Percentiles rank a stretch among this genome's conserved stretches.
Conservation (phyloP, 2,329 filamentous ascomycete genomes). For the Hypoxylon sp. region DNA sequence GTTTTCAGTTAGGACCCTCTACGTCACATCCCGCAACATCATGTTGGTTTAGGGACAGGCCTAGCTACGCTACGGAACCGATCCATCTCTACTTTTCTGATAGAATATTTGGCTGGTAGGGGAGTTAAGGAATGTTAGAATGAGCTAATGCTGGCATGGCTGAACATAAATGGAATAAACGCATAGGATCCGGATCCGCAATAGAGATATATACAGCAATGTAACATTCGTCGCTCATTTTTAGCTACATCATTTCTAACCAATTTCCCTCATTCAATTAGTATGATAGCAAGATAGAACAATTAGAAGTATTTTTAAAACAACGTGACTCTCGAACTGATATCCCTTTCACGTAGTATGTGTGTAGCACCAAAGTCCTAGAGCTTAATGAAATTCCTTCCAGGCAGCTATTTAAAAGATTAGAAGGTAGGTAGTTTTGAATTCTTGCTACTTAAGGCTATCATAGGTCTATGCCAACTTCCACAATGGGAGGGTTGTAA, state of each 20-base stretch:
- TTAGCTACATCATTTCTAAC: background rate
- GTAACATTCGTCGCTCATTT: constrained; percentile 12
- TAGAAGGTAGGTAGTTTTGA: background rate
- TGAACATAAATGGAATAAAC: constrained; percentile 6
- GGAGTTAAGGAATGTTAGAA: constrained; percentile 11
- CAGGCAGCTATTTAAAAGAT: background rate
- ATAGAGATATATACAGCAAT: constrained; percentile 29
- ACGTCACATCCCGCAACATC: constrained; percentile 48
- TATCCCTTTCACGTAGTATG: background rate
- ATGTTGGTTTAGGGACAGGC: constrained; percentile 45
- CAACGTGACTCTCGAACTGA: background rate
- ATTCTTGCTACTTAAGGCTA: background rate
- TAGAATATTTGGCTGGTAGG: background rate
- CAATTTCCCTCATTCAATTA: background rate
- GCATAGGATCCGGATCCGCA: background rate
- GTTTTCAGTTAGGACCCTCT: constrained; percentile 45
- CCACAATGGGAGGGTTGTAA: background rate
- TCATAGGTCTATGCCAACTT: background rate
- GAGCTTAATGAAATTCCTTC: background rate
- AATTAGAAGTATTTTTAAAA: background rate
- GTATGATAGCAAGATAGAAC: background rate
- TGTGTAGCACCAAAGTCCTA: background rate
- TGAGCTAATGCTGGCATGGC: constrained; percentile 25
- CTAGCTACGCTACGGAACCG: background rate
- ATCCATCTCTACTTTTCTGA: background rate